Evolutionary conservation across 768 basidiomycete species (phyloP), one percentile per base, ranked within the genome.

Genomic region (Tricholoma sp.): DNA sequence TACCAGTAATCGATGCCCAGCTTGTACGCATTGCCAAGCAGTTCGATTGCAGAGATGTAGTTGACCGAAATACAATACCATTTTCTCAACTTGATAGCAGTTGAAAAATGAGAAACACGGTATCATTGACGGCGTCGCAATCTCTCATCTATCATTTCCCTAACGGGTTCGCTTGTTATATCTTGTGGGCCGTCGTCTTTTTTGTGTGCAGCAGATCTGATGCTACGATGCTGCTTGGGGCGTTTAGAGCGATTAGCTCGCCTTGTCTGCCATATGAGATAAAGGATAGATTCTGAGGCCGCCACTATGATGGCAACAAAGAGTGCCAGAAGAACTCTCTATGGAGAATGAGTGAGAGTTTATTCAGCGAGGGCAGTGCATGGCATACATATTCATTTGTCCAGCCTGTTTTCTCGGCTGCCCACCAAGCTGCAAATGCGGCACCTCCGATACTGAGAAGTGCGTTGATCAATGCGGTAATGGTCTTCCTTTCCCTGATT

Each of bases 351-450:
- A 15, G 29, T 11, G 13, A 50, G 36, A 44, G 12, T 62, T 63
- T 17, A 58, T 50, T 54, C 29, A 31, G 50, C 32, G 8, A 45
- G 54, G 47, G 54, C 24, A 11, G 39, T 29, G 54, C 52, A 48
- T 11, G 4, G 71, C 88, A 54, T 65, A 90, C 91, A 86, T 86
- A 90, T 77, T 92, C 91, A 57, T 84, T 72, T 55, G 70, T 79
- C 86, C 88, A 85, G 1, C 80, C 77, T 6, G 81, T 76, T 61
- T 72, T 74, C 49, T 80, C 81, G 39, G 88, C 82, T 20, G 83
- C 89, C 82, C 84, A 89, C 84, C 84, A 91, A 15, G 81, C 76
- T 4, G 86, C 88, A 50, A 81, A 75, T 3, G 85, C 89, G 0
- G 85, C 81, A 6, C 84, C 84, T 34, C 74, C 68, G 41, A 92